Percentiles rank a stretch among this genome's conserved stretches.
phyloP scores from a whole-genome alignment of 176 grass and related monocot species.

The Carex littledalei region DNA sequence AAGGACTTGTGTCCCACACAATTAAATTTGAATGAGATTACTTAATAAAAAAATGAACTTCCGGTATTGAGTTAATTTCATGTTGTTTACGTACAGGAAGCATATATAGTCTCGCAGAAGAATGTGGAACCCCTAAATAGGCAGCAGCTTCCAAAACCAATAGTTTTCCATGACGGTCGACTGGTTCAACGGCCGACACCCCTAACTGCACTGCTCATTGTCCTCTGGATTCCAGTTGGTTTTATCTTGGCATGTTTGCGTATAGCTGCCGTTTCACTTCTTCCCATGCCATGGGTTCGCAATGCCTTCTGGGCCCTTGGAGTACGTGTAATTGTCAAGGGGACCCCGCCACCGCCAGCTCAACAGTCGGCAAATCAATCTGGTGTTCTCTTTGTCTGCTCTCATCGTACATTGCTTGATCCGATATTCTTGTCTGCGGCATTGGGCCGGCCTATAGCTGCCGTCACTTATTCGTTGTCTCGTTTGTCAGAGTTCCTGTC shows the following conservation, averaged over 20 bases:
- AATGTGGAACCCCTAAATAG: constrained; percentile 25
- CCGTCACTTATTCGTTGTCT: constrained; percentile 61
- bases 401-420: constrained; percentile 62
- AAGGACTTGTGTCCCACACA: no score
- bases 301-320: constrained; percentile 25
- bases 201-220: constrained; percentile 6
- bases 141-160: constrained; percentile 40
- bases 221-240: constrained; percentile 45
- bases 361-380: background rate
- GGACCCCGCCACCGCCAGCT: background rate
- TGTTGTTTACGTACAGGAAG: constrained; percentile 36
- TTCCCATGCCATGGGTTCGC: constrained; percentile 36
- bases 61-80: constrained; percentile 15
- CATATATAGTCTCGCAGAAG: constrained; percentile 24
- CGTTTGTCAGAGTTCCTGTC: constrained; percentile 66
- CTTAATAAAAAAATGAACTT: background rate
- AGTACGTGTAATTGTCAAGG: constrained; percentile 31
- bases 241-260: constrained; percentile 34
- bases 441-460: constrained; percentile 31
- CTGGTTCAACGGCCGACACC: constrained; percentile 42
- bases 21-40: no score
- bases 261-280: constrained; percentile 24
- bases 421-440: constrained; percentile 45
- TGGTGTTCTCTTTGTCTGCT: constrained; percentile 44
- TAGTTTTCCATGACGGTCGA: constrained; percentile 74